These are phyloP conservation scores for Anisodus tanguticus DNA, from an alignment of 257 asterid genomes.

Conservation along the genomic window DNA sequence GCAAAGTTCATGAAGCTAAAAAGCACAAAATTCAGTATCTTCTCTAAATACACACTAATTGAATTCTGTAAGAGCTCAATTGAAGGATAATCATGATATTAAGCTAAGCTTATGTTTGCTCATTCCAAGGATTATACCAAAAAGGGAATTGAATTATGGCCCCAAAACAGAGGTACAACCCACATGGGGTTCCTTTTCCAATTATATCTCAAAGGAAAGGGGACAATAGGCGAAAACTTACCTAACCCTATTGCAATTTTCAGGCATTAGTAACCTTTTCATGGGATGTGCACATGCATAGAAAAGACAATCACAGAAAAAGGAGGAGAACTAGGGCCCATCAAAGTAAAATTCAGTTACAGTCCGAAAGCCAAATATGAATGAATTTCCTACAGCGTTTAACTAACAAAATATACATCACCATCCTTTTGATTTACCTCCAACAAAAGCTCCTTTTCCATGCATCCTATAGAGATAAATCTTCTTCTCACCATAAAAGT, in stretches of 20 bases:
- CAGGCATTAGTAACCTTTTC: not conserved
- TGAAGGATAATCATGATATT: not conserved
- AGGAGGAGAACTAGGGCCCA: not conserved
- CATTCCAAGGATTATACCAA: not conserved
- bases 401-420: not conserved
- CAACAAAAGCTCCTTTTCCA: not conserved
- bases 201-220: conserved; percentile 2
- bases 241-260: not conserved
- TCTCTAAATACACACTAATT: not conserved
- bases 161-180: not conserved
- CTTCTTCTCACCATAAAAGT: not conserved
- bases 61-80: not conserved
- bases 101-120: not conserved
- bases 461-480: not conserved
- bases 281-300: not conserved
- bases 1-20: not conserved
- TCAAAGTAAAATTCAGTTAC: not conserved
- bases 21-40: not conserved
- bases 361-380: not conserved
- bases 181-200: not conserved
- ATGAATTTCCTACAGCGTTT: not conserved
- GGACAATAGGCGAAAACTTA: not conserved
- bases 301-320: not conserved
- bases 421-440: not conserved
- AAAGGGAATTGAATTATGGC: not conserved